Conservation (phyloP, 78 protist genomes). For the Fonticula alba region DNA sequence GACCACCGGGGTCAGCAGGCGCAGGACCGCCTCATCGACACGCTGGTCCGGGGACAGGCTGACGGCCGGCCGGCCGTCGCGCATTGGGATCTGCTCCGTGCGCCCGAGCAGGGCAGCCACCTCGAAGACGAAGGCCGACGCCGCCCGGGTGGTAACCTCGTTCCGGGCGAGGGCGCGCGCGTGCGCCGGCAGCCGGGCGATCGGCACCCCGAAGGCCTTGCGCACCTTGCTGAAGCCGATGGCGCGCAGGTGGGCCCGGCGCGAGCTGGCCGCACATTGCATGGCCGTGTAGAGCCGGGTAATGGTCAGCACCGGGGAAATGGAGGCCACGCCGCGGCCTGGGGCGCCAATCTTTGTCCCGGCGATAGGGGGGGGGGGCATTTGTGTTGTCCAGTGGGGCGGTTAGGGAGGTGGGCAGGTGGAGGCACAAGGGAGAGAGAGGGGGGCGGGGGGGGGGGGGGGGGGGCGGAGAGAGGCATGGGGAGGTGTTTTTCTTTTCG, state of each 20-base stretch:
- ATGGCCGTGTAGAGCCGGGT: conserved; percentile 35
- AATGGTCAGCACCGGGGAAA: conserved; percentile 7
- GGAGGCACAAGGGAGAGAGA: no score
- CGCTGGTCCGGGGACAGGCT: background rate
- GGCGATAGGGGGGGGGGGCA: no score
- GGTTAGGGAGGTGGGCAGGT: no score
- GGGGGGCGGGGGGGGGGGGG: no score
- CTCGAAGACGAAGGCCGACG: conserved; percentile 16
- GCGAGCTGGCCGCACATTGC: conserved; percentile 19
- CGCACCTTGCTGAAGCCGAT: conserved; percentile 32
- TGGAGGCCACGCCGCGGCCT: background rate
- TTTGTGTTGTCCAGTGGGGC: no score
- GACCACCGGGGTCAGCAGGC: conserved; percentile 30
- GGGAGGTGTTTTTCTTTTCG: no score
- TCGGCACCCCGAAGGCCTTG: conserved; percentile 11
- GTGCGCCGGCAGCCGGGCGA: conserved; percentile 20
- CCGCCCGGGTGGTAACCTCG: conserved; percentile 27
- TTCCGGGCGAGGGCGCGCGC: conserved; percentile 24
- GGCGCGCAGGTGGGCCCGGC: conserved; percentile 18
- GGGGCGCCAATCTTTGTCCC: background rate
- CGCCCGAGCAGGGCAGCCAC: conserved; percentile 23
- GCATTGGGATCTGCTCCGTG: background rate
- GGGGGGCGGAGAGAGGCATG: no score
- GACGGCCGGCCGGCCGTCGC: background rate
- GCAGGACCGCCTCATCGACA: conserved; percentile 14